phyloP scores from a whole-genome alignment of 2,329 filamentous ascomycete species.

The Lizonia empirigonia region DNA sequence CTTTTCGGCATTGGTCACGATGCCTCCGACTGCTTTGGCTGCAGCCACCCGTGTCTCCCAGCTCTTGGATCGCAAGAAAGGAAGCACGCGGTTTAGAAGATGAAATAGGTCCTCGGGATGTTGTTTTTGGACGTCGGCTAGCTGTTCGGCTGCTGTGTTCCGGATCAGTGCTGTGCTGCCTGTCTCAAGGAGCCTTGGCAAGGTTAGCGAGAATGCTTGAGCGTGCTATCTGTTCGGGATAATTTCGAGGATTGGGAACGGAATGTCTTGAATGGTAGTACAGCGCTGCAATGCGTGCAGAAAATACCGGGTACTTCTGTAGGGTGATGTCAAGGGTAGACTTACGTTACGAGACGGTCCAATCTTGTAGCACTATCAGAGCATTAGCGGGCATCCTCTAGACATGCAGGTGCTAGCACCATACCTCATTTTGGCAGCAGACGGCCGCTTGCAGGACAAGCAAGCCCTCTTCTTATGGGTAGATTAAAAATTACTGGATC shows the following conservation, averaged over 20 bases:
- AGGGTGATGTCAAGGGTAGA: constrained; percentile 23
- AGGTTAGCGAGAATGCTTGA: constrained; percentile 28
- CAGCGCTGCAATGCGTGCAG: not conserved
- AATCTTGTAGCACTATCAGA: constrained; percentile 46
- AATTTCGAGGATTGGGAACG: not conserved
- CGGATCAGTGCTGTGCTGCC: constrained; percentile 95
- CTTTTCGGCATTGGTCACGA: constrained; percentile 82
- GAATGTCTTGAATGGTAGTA: not conserved
- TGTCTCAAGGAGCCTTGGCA: constrained; percentile 84
- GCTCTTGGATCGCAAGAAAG: constrained; percentile 90
- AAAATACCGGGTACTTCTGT: not conserved
- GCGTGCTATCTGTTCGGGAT: not conserved
- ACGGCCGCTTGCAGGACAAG: constrained; percentile 15
- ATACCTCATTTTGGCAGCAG: constrained; percentile 39
- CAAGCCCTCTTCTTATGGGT: constrained; percentile 14
- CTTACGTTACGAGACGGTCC: constrained; percentile 48
- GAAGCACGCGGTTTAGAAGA: constrained; percentile 88
- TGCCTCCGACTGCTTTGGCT: constrained; percentile 91
- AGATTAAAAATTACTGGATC: constrained; percentile 38
- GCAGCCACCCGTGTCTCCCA: constrained; percentile 97
- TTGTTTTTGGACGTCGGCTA: constrained; percentile 97
- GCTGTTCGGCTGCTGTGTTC: constrained; percentile 94
- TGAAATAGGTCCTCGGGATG: constrained; percentile 98
- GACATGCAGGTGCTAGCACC: constrained; percentile 32
- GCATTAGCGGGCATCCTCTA: constrained; percentile 39